phyloP scores from a whole-genome alignment of 768 basidiomycete species.

The Chlorophyllum brunneum region DNA sequence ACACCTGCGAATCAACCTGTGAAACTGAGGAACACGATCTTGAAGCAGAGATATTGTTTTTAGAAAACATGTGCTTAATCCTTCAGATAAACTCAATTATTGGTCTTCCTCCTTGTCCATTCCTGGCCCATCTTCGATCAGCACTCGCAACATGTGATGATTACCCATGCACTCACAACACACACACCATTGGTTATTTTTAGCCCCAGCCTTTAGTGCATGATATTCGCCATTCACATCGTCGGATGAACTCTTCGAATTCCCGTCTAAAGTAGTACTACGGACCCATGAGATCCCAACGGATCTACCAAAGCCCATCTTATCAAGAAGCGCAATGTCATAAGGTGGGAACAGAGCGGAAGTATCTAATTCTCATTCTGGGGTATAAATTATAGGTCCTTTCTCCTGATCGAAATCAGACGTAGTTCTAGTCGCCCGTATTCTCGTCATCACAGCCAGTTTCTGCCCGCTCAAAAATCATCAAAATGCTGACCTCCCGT shows the following conservation, averaged over 20 bases:
- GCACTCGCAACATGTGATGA: background rate
- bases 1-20: background rate
- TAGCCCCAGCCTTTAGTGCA: constrained; percentile 1
- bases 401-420: too few species aligned
- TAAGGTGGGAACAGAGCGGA: too few species aligned
- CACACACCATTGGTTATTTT: background rate
- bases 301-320: too few species aligned
- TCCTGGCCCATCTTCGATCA: background rate
- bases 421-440: too few species aligned
- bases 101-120: too few species aligned
- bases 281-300: too few species aligned
- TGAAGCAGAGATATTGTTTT: background rate
- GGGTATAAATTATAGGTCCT: too few species aligned
- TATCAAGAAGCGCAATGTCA: too few species aligned
- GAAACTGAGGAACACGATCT: background rate
- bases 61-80: background rate
- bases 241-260: background rate
- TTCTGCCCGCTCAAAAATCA: background rate
- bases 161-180: background rate
- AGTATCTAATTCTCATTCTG: too few species aligned
- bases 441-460: too few species aligned
- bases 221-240: constrained; percentile 3
- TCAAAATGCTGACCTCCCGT: background rate
- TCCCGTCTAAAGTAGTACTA: too few species aligned
- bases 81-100: background rate